These are phyloP conservation scores for Petasospora fabianii DNA, from an alignment of 1,139 yeast genomes.

Conservation along the genomic window DNA sequence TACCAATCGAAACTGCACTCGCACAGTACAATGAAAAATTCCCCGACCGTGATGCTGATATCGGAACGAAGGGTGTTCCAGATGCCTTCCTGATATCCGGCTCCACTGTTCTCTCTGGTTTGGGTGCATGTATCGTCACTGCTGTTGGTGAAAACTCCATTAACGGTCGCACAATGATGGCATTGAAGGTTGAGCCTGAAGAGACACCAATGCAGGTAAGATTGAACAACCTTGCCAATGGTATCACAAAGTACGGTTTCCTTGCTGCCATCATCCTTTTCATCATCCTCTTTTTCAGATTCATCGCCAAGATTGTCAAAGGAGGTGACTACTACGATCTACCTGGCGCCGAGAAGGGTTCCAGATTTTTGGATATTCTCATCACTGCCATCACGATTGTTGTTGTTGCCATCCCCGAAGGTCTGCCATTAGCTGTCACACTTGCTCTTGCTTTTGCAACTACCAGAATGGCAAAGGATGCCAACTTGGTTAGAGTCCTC, in stretches of 20 bases:
- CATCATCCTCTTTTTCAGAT: conserved; percentile 72
- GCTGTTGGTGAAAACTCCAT: conserved; percentile 88
- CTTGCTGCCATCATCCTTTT: conserved; percentile 79
- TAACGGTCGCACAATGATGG: conserved; percentile 87
- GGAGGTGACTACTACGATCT: conserved; percentile 42
- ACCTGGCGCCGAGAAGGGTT: conserved; percentile 74
- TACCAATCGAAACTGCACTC: conserved; percentile 50
- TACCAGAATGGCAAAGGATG: conserved; percentile 95
- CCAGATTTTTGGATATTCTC: conserved; percentile 75
- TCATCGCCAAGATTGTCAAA: conserved; percentile 61
- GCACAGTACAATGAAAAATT: conserved; percentile 28
- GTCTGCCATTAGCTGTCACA: conserved; percentile 94
- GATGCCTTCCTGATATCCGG: conserved; percentile 92
- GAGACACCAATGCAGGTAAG: conserved; percentile 87
- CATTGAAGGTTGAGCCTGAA: conserved; percentile 71
- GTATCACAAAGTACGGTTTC: conserved; percentile 90
- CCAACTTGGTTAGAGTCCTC: conserved; percentile 89
- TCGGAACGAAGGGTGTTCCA: conserved; percentile 43
- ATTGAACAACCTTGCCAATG: conserved; percentile 79
- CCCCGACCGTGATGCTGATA: conserved; percentile 40
- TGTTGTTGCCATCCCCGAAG: conserved; percentile 98
- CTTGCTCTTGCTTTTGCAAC: conserved; percentile 96
- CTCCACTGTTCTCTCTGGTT: conserved; percentile 80
- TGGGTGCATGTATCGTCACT: conserved; percentile 82
- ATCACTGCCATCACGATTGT: conserved; percentile 89